Base-by-base conservation (phyloP, 1,139 yeast species). In the Magnusiomyces paraingens region DNA sequence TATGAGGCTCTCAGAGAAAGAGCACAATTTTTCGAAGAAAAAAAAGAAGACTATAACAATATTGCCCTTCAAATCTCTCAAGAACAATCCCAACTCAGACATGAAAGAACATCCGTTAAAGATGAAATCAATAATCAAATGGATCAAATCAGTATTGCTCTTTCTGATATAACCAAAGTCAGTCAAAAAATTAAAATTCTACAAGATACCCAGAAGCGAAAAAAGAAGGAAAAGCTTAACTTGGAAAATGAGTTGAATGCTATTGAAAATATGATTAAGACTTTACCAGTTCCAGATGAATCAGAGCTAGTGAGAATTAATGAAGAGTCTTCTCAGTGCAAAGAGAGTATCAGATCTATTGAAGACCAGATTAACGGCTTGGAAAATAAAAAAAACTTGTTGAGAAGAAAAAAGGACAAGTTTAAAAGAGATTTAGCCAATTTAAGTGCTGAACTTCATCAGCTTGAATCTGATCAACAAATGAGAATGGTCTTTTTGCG, bases 381-480 rank as follows among this genome's bases (percentile, higher is more conserved):
- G 10, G 40, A 36, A 11, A 4, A 12, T 12, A 36, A n/a, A 14
- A 12, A 14, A 12, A 54, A 59, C 11, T 59, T 57, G 22, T 52
- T 60, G 18, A 52, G 49, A 15, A 54, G 57, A 15, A 47, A 51
- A 15, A 58, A 59, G 20, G 60, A 62, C 12, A 54, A 56, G 36
- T 58, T 50, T 12, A 57, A 60, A 21, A 11, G 32, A 12, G 51
- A 51, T 8, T 50, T 51, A 2, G 52, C 51, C 2, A 62, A 69
- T 52, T 14, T 62, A 63, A 22, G 71, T 72, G 46, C 64, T 81
- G 43, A 70, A 68, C 35, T 72, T 80, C 14, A 75, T 73, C n/a
- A 90, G 84, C 64, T 76, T 77, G 61, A 64, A 83, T 1, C 73
- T 71, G 66, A 64, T 43, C 69, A 67, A 36, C 59, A 69, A 3